Evolutionary conservation across 129 eudicot genomes (phyloP).

Genomic region (Escallonia herrerae): DNA sequence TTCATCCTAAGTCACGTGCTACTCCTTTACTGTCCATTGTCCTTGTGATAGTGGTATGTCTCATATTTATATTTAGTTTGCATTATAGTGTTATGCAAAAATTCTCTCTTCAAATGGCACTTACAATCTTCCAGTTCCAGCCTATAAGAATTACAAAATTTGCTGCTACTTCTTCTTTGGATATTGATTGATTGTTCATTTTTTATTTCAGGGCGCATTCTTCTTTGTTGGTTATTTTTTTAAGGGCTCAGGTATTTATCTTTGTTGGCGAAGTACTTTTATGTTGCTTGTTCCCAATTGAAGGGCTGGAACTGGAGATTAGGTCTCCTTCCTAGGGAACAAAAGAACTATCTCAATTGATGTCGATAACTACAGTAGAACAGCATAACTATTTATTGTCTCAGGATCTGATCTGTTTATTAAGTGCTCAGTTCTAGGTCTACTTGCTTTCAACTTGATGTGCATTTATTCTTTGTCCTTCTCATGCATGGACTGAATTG

Average conservation of each 20-base stretch:
- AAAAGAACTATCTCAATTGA: no score
- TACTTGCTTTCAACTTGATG: neutral
- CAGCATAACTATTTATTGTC: no score
- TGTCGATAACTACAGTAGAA: no score
- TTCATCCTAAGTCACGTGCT: constrained; percentile 56
- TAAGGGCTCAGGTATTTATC: constrained; percentile 51
- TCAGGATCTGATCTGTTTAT: neutral
- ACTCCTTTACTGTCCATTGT: constrained; percentile 51
- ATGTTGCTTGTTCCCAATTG: no score
- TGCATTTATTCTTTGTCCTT: constrained; percentile 4
- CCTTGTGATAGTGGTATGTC: constrained; percentile 46
- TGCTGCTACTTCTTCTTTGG: neutral
- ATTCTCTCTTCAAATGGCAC: neutral
- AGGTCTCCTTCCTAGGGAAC: no score
- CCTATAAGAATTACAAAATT: neutral
- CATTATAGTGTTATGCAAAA: neutral
- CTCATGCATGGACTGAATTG: neutral
- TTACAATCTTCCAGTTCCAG: neutral
- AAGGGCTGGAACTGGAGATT: no score
- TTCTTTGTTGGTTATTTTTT: constrained; percentile 51
- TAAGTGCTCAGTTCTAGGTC: neutral
- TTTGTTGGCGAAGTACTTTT: neutral
- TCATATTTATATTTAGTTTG: neutral
- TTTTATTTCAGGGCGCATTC: constrained; percentile 39
- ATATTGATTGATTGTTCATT: constrained; percentile 4